Percentiles rank a stretch among this genome's conserved stretches.
phyloP scores from a whole-genome alignment of 2,329 filamentous ascomycete species.

The Diplodia scrobiculata region DNA sequence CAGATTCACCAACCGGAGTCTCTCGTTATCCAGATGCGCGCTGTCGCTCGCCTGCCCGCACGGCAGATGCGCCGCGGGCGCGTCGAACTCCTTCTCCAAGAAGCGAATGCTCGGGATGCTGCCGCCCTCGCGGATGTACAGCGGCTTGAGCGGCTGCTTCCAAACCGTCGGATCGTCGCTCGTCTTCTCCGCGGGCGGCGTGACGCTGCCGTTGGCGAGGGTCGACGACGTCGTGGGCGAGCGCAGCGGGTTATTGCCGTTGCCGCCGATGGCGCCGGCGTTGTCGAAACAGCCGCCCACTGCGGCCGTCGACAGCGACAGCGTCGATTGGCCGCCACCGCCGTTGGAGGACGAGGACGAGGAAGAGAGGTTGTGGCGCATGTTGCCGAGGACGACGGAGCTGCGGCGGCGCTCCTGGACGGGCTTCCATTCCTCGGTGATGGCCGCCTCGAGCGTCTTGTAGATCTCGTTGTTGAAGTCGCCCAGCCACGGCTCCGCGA shows the following conservation, averaged over 20 bases:
- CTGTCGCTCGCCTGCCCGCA: constrained; percentile 93
- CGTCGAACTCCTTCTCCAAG: constrained; percentile 88
- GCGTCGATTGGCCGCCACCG: not conserved
- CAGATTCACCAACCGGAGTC: constrained; percentile 83
- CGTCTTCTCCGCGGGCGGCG: constrained; percentile 35
- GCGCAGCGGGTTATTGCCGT: constrained; percentile 35
- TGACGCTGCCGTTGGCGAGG: constrained; percentile 51
- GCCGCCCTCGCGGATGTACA: constrained; percentile 94
- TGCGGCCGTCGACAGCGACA: not conserved
- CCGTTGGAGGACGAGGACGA: too few species aligned
- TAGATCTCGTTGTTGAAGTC: constrained; percentile 91
- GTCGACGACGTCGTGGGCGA: constrained; percentile 56
- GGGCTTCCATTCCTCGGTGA: constrained; percentile 80
- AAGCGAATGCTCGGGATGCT: constrained; percentile 94
- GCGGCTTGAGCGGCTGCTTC: constrained; percentile 57
- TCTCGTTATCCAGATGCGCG: constrained; percentile 92
- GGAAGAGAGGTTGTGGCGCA: too few species aligned
- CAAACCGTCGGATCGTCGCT: constrained; percentile 34
- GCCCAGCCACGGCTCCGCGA: constrained; percentile 94
- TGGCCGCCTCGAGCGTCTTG: constrained; percentile 79
- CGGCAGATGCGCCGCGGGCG: constrained; percentile 87
- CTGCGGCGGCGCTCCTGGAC: constrained; percentile 43
- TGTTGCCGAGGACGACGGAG: constrained; percentile 29
- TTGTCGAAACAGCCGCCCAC: constrained; percentile 14
- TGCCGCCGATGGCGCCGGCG: not conserved